Conservation (phyloP, 1,139 yeast genomes). For the Taphrina flavorubra region DNA sequence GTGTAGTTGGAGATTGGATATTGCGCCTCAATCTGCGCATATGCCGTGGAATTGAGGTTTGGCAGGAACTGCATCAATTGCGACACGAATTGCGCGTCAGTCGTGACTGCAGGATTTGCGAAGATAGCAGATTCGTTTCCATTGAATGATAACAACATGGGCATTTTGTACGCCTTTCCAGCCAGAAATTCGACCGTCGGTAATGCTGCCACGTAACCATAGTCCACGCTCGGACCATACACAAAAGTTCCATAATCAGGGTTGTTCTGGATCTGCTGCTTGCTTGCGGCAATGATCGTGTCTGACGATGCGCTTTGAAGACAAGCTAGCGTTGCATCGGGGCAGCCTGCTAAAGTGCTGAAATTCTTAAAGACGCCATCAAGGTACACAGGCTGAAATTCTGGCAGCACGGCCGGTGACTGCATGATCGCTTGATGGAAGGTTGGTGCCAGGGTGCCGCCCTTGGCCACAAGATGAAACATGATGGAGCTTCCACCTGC, state of each 20-base stretch:
- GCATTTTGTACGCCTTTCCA: slow-evolving; percentile 6
- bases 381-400: background rate
- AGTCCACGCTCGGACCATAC: slow-evolving; percentile 23
- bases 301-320: slow-evolving; percentile 3
- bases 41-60: background rate
- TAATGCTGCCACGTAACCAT: slow-evolving; percentile 10
- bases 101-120: slow-evolving; percentile 3
- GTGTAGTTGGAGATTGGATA: slow-evolving; percentile 9
- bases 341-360: slow-evolving; percentile 8
- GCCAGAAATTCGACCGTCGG: slow-evolving; percentile 7
- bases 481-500: slow-evolving; percentile 51
- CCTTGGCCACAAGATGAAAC: slow-evolving; percentile 14
- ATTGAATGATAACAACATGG: slow-evolving; percentile 1
- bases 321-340: background rate
- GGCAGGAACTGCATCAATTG: background rate
- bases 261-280: slow-evolving; percentile 1
- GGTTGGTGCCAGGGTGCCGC: slow-evolving; percentile 10
- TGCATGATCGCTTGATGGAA: slow-evolving; percentile 21
- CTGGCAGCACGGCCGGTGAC: slow-evolving; percentile 15
- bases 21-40: slow-evolving; percentile 3
- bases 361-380: slow-evolving; percentile 10
- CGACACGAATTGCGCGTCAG: slow-evolving; percentile 4
- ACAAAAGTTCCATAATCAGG: slow-evolving; percentile 6
- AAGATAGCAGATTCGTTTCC: slow-evolving; percentile 19
- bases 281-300: slow-evolving; percentile 1